A percentile compares a stretch with the other conserved stretches of the same genome.
These are phyloP conservation scores for Taphrina deformans DNA, from an alignment of 1,139 yeast species.

Conservation along the genomic window DNA sequence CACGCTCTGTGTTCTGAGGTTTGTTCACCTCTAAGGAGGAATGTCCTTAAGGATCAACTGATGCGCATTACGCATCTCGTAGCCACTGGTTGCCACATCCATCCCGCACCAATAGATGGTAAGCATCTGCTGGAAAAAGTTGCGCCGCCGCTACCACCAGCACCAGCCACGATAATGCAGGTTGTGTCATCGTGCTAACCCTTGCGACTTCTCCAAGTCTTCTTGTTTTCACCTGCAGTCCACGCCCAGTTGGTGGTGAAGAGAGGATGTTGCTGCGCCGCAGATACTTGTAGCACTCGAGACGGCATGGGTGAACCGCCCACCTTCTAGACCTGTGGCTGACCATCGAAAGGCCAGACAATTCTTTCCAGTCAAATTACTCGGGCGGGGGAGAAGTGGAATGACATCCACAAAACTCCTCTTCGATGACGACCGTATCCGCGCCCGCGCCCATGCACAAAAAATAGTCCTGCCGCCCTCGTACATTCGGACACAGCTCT, in stretches of 20 bases:
- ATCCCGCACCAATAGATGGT: neutral
- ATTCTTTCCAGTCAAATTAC: too few species aligned
- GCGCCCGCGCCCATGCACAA: neutral
- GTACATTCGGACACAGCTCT: neutral
- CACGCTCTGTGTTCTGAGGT: too few species aligned
- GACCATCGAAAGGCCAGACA: too few species aligned
- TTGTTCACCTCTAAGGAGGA: too few species aligned
- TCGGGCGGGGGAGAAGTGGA: neutral
- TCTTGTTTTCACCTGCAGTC: neutral
- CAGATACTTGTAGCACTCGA: too few species aligned
- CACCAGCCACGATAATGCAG: neutral
- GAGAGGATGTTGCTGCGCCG: too few species aligned
- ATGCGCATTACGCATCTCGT: neutral
- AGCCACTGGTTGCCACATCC: neutral
- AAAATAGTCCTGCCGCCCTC: slow-evolving; percentile 2
- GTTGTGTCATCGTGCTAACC: slow-evolving; percentile 8
- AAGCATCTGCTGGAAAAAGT: slow-evolving; percentile 1
- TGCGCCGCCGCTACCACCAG: neutral
- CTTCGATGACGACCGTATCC: neutral
- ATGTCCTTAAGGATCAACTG: neutral
- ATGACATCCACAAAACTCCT: neutral
- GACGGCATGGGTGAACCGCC: neutral
- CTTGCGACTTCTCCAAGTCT: too few species aligned
- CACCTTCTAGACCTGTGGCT: neutral
- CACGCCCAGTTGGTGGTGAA: too few species aligned